Evolutionary conservation across 2,329 filamentous ascomycete species (phyloP), one percentile per base, ranked within the genome.

Genomic region (Colletotrichum tanaceti): DNA sequence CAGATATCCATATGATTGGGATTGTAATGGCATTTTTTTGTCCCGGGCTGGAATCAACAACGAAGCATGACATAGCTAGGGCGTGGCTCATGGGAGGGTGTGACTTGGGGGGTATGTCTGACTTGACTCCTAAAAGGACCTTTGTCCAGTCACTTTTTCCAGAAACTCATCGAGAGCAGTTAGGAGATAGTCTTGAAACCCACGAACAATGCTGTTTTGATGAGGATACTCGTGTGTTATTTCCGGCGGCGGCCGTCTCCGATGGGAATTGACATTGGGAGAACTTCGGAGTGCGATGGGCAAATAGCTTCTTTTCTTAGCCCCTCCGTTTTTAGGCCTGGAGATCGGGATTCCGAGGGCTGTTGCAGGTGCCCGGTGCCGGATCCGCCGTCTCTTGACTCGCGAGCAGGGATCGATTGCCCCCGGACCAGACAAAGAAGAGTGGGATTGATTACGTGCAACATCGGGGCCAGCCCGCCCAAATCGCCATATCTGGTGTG

Each of bases 321-420:
- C 38, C 50, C n/a, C 44, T 60, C 57, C 55, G 44, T 64, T 54
- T 47, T 32, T 50, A 55, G 61, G 53, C 49, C 49, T 65, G 43
- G 52, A 44, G 55, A 69, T 69, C 55, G 38, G 55, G 22, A 41
- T 60, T 28, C 55, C 49, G 57, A 60, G 18, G 22, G 39, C 35
- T 52, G 44, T 52, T 50, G 57, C 41, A 41, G 46, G 22, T 58
- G 49, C 66, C 47, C 53, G 67, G 41, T 67, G 47, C 63, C 67
- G 67, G 63, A 68, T 70, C 52, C 67, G 67, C 67, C 58, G 16
- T 52, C 67, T 70, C 67, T 70, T 63, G 67, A 68, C 63, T 70
- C 67, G 53, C 43, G 58, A 35, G 28, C 50, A 44, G 55, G 61
- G 52, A 18, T n/a, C 32, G 18, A 28, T 18, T 28, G 38, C 20